These are phyloP conservation scores for Amanita exitialis DNA, from an alignment of 768 basidiomycete genomes.

Conservation along the genomic window DNA sequence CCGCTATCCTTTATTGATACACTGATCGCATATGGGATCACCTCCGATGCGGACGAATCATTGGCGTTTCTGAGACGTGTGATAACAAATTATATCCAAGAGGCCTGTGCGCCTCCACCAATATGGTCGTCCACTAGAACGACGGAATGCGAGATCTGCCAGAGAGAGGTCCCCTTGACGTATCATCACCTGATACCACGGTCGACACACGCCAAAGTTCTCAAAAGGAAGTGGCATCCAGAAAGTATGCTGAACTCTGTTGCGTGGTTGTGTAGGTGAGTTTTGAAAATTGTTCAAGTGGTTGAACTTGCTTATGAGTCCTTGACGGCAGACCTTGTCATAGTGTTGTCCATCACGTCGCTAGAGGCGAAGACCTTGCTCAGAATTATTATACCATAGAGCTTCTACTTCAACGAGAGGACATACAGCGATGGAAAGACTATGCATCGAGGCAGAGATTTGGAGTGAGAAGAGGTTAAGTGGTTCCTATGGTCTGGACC, in stretches of 20 bases:
- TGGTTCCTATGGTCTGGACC: no score
- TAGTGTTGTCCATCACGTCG: slow-evolving; percentile 38
- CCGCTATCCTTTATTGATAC: slow-evolving; percentile 38
- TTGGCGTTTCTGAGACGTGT: slow-evolving; percentile 28
- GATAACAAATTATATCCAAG: slow-evolving; percentile 30
- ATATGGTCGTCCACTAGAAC: slow-evolving; percentile 43
- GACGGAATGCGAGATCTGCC: slow-evolving; percentile 49
- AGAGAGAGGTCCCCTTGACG: slow-evolving; percentile 43
- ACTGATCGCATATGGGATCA: slow-evolving; percentile 37
- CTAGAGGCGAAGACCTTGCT: slow-evolving; percentile 41
- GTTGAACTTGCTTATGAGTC: neutral
- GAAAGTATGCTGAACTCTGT: slow-evolving; percentile 43
- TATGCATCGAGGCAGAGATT: slow-evolving; percentile 41
- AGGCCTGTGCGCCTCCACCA: slow-evolving; percentile 39
- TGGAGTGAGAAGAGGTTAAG: slow-evolving; percentile 22
- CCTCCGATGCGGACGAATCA: slow-evolving; percentile 30
- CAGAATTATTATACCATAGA: slow-evolving; percentile 39
- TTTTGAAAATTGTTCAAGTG: neutral
- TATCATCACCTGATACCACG: slow-evolving; percentile 55
- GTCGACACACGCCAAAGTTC: slow-evolving; percentile 40
- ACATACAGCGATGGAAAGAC: slow-evolving; percentile 44
- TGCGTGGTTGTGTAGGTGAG: slow-evolving; percentile 49
- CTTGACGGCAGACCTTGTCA: slow-evolving; percentile 36
- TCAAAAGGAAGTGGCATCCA: slow-evolving; percentile 49
- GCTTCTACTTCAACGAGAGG: slow-evolving; percentile 38